These are phyloP conservation scores for Mycena pura DNA, from an alignment of 768 basidiomycete species.

Conservation along the genomic window DNA sequence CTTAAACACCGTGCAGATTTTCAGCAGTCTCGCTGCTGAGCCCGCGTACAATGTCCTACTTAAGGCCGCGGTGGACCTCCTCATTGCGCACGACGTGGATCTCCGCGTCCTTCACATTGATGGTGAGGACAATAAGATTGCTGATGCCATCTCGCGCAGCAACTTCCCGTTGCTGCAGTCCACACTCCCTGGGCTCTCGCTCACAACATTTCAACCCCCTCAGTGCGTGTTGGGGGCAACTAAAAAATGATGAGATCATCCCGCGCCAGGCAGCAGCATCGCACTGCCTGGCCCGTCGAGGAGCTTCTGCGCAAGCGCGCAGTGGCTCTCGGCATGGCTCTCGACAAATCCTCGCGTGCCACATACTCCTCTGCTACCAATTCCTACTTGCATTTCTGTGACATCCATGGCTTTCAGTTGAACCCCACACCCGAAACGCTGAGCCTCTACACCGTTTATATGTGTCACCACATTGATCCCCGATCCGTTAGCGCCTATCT, in stretches of 20 bases:
- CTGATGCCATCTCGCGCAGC: slow-evolving; percentile 16
- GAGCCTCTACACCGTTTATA: slow-evolving; percentile 38
- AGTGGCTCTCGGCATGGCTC: no score
- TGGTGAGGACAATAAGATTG: slow-evolving; percentile 22
- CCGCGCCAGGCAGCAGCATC: slow-evolving; percentile 36
- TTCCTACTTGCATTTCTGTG: slow-evolving; percentile 34
- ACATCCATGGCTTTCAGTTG: slow-evolving; percentile 26
- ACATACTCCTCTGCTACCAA: slow-evolving; percentile 35
- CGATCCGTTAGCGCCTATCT: slow-evolving; percentile 40
- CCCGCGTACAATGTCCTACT: slow-evolving; percentile 37
- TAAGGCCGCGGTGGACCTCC: slow-evolving; percentile 26
- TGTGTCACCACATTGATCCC: no score
- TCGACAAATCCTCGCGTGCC: no score
- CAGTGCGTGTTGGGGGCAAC: not conserved
- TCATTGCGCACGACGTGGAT: slow-evolving; percentile 10
- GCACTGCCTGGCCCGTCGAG: slow-evolving; percentile 40
- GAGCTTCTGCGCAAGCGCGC: slow-evolving; percentile 35
- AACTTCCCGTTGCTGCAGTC: no score
- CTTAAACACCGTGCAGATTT: slow-evolving; percentile 36
- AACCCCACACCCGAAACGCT: slow-evolving; percentile 41
- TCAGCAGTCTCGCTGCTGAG: slow-evolving; percentile 32
- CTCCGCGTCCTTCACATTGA: slow-evolving; percentile 25
- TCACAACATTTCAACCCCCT: no score
- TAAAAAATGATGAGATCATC: not conserved
- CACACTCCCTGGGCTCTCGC: no score